Evolutionary conservation across 208 protist species (phyloP).

Genomic region (Crithidia bombi): DNA sequence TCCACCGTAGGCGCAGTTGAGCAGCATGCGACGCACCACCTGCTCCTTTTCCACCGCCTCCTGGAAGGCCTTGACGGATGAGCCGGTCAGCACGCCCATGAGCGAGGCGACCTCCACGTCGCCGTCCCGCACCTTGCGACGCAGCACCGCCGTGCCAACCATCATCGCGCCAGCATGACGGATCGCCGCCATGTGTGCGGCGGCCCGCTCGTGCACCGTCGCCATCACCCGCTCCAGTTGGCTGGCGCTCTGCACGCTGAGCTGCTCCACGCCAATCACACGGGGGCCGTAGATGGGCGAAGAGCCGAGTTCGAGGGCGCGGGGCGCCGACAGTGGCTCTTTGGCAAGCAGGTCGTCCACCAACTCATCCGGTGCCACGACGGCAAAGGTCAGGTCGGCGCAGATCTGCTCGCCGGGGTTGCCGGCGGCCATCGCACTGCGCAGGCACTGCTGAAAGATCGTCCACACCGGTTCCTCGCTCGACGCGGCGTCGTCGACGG

Average conservation of each 20-base stretch:
- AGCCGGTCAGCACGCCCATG: slow-evolving; percentile 35
- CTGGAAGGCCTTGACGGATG: slow-evolving; percentile 37
- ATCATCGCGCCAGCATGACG: slow-evolving; percentile 31
- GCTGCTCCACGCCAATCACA: slow-evolving; percentile 10
- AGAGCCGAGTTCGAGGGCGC: slow-evolving; percentile 36
- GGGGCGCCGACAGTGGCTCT: neutral
- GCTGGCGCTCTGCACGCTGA: slow-evolving; percentile 17
- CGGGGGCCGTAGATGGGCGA: slow-evolving; percentile 47
- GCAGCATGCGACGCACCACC: slow-evolving; percentile 26
- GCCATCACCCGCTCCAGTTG: slow-evolving; percentile 34
- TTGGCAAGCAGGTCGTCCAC: slow-evolving; percentile 36
- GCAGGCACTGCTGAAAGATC: slow-evolving; percentile 42
- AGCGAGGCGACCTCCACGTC: slow-evolving; percentile 48
- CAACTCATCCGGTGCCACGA: slow-evolving; percentile 34
- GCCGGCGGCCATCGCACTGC: slow-evolving; percentile 31
- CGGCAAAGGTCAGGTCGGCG: slow-evolving; percentile 40
- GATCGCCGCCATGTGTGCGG: slow-evolving; percentile 20
- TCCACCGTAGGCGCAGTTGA: slow-evolving; percentile 41
- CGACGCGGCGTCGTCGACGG: slow-evolving; percentile 14
- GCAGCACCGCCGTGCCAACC: slow-evolving; percentile 39
- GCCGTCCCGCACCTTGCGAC: slow-evolving; percentile 30
- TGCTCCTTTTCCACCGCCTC: slow-evolving; percentile 29
- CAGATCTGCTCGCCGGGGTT: slow-evolving; percentile 34
- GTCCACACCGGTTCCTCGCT: slow-evolving; percentile 45
- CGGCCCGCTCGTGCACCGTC: slow-evolving; percentile 28